Base-by-base conservation (phyloP, 1,284 basidiomycete genomes). In the Mrakiaceae sp. region DNA sequence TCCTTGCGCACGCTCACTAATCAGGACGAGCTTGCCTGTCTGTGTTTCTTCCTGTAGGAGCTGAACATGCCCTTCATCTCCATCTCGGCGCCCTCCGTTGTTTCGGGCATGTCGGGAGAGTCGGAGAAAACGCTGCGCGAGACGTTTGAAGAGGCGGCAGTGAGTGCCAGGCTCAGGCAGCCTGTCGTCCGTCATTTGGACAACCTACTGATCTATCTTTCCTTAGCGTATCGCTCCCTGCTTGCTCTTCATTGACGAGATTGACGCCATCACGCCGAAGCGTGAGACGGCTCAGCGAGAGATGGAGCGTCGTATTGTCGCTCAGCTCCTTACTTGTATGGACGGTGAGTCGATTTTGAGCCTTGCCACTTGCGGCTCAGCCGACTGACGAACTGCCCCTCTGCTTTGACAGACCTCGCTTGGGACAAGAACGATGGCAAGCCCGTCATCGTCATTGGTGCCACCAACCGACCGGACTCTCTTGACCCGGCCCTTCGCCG, bases 191-290 rank as follows among this genome's bases (percentile, higher is more conserved):
- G 12, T 46, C 16, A 46, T 40, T 46, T 39, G 48, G 9, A 8
- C 48, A 9, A 49, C 48, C 48, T 14, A 8, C 48, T 14, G 48
- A 49, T 5, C 1, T 47, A 4, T 57, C 10, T n/a, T 8, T 39
- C 55, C 16, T 6, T 6, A 43, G 9, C 48, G 9, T 43, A 80
- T 88, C 27, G 91, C 93, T 0, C 93, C 92, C 0, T 94, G 90
- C 71, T 78, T 97, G 2, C 76, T 96, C 4, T 97, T 97, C 77
- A 89, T 97, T 59, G 95, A 98, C 75, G 95, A 98, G 75, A 96
- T 98, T 48, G 95, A 98, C 72, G 92, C 95, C 5, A 96, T 98
- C 70, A 98, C 94, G 0, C 92, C 92, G 0, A 98, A 98, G 77
- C 81, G 95, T 67, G 95, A 98, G 78, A 98, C 89, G 68, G 95